phyloP scores from a whole-genome alignment of 2,329 filamentous ascomycete genomes.

The Claviceps maximensis region DNA sequence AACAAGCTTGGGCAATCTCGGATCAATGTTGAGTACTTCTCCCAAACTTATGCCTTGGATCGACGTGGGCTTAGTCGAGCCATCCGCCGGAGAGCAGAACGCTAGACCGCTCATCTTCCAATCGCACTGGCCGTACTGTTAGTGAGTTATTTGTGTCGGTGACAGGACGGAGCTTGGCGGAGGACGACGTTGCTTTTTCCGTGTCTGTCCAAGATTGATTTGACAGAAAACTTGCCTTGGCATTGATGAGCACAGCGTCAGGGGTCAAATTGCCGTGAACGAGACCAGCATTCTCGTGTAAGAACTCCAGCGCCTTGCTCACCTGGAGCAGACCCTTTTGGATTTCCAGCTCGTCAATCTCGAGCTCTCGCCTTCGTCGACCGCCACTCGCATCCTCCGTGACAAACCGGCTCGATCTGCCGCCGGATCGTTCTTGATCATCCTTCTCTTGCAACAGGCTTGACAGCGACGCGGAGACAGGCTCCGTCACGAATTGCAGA shows the following conservation, averaged over 20 bases:
- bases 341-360: conserved; percentile 94
- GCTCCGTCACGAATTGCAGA: conserved; percentile 89
- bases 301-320: conserved; percentile 84
- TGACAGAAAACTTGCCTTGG: conserved; percentile 50
- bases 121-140: conserved; percentile 49
- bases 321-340: conserved; percentile 92
- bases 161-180: background rate
- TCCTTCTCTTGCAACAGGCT: conserved; percentile 79
- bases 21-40: conserved; percentile 74
- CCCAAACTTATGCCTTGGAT: conserved; percentile 70
- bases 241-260: conserved; percentile 85
- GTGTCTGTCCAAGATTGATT: background rate
- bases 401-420: conserved; percentile 65
- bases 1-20: conserved; percentile 65
- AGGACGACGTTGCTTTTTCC: background rate
- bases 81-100: conserved; percentile 72
- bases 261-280: conserved; percentile 93
- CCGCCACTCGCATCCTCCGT: conserved; percentile 67
- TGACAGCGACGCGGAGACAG: conserved; percentile 77
- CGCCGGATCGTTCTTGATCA: conserved; percentile 61
- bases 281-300: conserved; percentile 87
- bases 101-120: conserved; percentile 97
- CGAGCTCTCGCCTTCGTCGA: conserved; percentile 62
- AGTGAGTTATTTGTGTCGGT: background rate
- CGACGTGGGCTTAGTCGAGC: conserved; percentile 59